Evolutionary conservation across 148 eudicot species (phyloP).

Genomic region (Fagopyrum esculentum): DNA sequence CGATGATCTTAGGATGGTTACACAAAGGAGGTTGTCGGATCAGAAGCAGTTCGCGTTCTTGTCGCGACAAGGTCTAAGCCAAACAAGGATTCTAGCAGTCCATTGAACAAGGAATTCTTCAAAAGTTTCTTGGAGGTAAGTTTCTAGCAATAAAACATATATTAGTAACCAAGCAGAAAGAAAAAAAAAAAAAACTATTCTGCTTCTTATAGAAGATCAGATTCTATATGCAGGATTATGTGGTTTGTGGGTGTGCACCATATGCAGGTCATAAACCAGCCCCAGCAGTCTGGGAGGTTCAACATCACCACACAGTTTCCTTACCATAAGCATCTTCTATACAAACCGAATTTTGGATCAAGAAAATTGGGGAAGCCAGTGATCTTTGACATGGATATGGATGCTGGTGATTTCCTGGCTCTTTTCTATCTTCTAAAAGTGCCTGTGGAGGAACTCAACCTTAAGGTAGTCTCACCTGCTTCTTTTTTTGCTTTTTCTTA

Average conservation of each 20-base stretch:
- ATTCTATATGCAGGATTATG: slow-evolving; percentile 14
- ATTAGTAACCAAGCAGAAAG: not conserved
- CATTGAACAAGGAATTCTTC: slow-evolving; percentile 45
- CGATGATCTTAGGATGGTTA: slow-evolving; percentile 55
- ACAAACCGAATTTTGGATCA: slow-evolving; percentile 43
- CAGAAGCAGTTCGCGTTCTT: slow-evolving; percentile 49
- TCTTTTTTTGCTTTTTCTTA: not conserved
- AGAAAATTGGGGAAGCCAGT: slow-evolving; percentile 46
- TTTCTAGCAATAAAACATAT: not conserved
- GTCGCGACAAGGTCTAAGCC: slow-evolving; percentile 74
- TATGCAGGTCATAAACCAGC: slow-evolving; percentile 56
- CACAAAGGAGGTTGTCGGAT: slow-evolving; percentile 48
- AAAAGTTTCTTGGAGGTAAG: slow-evolving; percentile 64
- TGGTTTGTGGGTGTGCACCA: slow-evolving; percentile 15
- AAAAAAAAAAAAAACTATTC: not conserved
- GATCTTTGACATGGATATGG: slow-evolving; percentile 92
- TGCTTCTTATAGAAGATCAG: slow-evolving; percentile 7
- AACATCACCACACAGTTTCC: slow-evolving; percentile 72
- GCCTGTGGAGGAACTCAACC: slow-evolving; percentile 54
- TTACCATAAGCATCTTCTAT: slow-evolving; percentile 35
- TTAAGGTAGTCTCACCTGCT: slow-evolving; percentile 40
- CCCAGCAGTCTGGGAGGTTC: slow-evolving; percentile 60
- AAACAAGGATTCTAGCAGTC: slow-evolving; percentile 35
- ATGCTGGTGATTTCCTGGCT: slow-evolving; percentile 81
- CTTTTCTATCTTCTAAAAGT: slow-evolving; percentile 77